Percentiles rank a stretch among this genome's conserved stretches.
phyloP scores from a whole-genome alignment of 2,329 filamentous ascomycete species.

The Tolypocladium endophyticum region DNA sequence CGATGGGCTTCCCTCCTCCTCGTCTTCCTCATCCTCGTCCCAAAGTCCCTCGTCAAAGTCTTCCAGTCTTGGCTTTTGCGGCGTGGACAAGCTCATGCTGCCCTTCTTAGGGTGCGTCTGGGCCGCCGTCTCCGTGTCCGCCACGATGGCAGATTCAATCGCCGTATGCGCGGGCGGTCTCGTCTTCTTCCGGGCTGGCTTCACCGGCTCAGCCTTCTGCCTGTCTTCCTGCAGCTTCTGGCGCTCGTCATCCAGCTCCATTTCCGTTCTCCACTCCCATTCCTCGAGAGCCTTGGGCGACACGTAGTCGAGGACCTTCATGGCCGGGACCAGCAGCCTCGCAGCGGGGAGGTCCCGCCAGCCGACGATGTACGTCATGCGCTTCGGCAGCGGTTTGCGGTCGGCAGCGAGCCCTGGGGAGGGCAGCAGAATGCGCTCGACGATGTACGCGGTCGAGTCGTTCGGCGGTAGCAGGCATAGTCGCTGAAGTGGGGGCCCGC shows the following conservation, averaged over 20 bases:
- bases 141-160: conserved; percentile 14
- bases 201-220: conserved; percentile 4
- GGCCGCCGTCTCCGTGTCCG: conserved; percentile 12
- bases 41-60: conserved; percentile 18
- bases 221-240: conserved; percentile 14
- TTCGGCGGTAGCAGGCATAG: conserved; percentile 35
- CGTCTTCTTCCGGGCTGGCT: conserved; percentile 9
- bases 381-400: conserved; percentile 26
- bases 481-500: conserved; percentile 35
- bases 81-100: conserved; percentile 24
- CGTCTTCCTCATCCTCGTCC: conserved; percentile 17
- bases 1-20: conserved; percentile 14
- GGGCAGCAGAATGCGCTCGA: conserved; percentile 39
- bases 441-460: conserved; percentile 47
- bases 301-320: conserved; percentile 45
- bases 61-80: conserved; percentile 18
- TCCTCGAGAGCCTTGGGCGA: conserved; percentile 45
- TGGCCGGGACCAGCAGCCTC: conserved; percentile 32
- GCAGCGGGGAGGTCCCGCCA: conserved; percentile 43
- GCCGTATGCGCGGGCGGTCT: conserved; percentile 16
- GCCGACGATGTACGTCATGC: conserved; percentile 43
- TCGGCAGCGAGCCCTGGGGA: conserved; percentile 19
- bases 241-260: conserved; percentile 30
- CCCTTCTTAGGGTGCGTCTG: conserved; percentile 15
- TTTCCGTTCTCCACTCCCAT: conserved; percentile 38